Conservation (phyloP, 306 rosid genomes). For the Gastrolobium bilobum region DNA sequence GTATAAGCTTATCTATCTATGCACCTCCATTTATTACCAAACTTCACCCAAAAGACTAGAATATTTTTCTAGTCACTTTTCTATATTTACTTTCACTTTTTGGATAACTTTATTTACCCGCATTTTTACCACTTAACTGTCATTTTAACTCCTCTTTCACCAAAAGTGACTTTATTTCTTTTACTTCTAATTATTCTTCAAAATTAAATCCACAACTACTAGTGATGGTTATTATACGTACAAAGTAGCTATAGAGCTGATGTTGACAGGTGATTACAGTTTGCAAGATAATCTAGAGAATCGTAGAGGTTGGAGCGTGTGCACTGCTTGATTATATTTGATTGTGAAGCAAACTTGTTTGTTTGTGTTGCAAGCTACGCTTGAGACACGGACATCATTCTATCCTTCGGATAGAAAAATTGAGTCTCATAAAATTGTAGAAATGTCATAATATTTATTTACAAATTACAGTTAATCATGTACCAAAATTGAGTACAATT, state of each 20-base stretch:
- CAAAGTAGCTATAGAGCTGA: neutral
- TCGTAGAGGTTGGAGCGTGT: neutral
- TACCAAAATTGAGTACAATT: constrained; percentile 8
- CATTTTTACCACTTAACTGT: too few species aligned
- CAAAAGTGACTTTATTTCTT: too few species aligned
- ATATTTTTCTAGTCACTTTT: too few species aligned
- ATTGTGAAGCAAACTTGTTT: neutral
- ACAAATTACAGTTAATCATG: constrained; percentile 39
- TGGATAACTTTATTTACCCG: too few species aligned
- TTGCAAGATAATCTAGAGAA: neutral
- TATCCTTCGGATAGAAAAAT: neutral
- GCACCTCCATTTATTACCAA: too few species aligned
- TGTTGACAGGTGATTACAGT: neutral
- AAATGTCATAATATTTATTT: constrained; percentile 21
- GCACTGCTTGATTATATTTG: neutral
- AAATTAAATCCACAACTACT: too few species aligned
- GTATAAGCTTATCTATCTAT: too few species aligned
- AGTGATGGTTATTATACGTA: too few species aligned
- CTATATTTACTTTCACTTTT: too few species aligned
- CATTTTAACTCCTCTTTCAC: too few species aligned
- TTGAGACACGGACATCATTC: neutral
- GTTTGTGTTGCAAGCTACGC: neutral
- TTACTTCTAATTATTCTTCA: too few species aligned
- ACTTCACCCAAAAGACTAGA: too few species aligned
- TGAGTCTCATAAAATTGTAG: neutral